Base-by-base conservation (phyloP, 257 asterid genomes). In the Scutellaria barbata region DNA sequence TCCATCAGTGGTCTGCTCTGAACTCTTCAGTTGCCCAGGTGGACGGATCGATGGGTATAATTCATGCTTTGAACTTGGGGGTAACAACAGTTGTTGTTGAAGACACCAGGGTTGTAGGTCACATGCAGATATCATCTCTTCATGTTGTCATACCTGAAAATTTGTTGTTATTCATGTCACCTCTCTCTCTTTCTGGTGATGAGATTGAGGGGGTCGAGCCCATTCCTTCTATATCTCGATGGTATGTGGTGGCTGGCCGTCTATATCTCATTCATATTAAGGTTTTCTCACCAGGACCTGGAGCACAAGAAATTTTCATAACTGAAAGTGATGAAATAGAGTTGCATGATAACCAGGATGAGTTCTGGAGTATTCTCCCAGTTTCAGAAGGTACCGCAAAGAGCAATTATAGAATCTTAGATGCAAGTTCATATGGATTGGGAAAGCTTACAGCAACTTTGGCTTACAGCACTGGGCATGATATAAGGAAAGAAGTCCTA, bases 101-200 rank as follows among this genome's bases (percentile, higher is more conserved):
- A 80, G 98, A 93, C 76, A 87, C 85, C 64, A 83, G 98, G 80
- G 98, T 93, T 67, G 88, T 72, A 69, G 97, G 95, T 58, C 97
- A 93, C 77, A 76, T 79, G 75, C 98, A 87, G 77, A 74, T 80
- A 63, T 93, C 98, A 61, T 87, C 97, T 55, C 83, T 93, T 52
- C 87, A 87, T 73, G 97, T 90, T 73, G 96, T 89, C 74, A 39
- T 93, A 47, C 97, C 98, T 37, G 98, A 88, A 64, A 83, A 85
- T 64, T 75, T 93, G 66, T 50, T 83, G 73, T 67, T 93, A 75
- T 85, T 78, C 68, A 58, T 90, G 63, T 77, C 83, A 20, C 96
- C 92, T 18, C 81, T 90, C 40, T 86, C 95, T 54, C 73, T 37
- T 75, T 81, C 87, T 71, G 89, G 85, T 64, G 86, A 48, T 82